Evolutionary conservation across 2,329 filamentous ascomycete genomes (phyloP), one percentile per base, ranked within the genome.

Genomic region (Fusarium dlaminii): DNA sequence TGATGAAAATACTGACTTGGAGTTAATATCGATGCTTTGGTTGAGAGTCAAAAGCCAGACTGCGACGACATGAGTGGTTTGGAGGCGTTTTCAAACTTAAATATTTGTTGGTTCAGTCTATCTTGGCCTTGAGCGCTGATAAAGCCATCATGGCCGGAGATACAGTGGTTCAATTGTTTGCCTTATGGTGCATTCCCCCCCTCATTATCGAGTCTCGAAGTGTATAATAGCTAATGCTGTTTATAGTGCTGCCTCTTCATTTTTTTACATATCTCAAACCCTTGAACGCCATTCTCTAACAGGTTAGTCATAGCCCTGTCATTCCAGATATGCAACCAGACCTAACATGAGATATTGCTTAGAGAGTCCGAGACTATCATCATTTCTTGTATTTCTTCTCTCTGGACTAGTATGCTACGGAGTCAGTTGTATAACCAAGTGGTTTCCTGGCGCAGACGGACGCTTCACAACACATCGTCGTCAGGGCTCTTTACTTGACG

Each of bases 351-450:
- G 51, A 48, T 52, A 14, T 59, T 17, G 8, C 29, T 18, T 68
- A 89, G 87, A 87, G 73, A 83, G 84, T 46, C 87, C 87, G 2
- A 83, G 85, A 18, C 79, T 88, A 27, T 89, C 87, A 27, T 84
- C 83, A 15, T 79, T 86, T 32, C 78, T 88, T 20, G 79, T 88
- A 14, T 80, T 89, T 22, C 76, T 88, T 27, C 78, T 88, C 30
- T 85, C 86, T 8, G 85, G 86, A 2, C 66, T 78, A 6, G 65
- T 84, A 20, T 85, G 84, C 48, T 85, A 85, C 72, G 73, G 80
- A 36, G 79, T 80, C 34, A 86, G 86, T 70, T 81, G 82, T 63
- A 80, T 85, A 32, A 83, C 84, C 29, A 82, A 81, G 75, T 87
- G 85, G 83, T 80, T 88, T 6, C 84, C 86, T 1, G 86, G 85